Base-by-base conservation (phyloP, 345 rosid genomes). In the Nasturtium officinale region DNA sequence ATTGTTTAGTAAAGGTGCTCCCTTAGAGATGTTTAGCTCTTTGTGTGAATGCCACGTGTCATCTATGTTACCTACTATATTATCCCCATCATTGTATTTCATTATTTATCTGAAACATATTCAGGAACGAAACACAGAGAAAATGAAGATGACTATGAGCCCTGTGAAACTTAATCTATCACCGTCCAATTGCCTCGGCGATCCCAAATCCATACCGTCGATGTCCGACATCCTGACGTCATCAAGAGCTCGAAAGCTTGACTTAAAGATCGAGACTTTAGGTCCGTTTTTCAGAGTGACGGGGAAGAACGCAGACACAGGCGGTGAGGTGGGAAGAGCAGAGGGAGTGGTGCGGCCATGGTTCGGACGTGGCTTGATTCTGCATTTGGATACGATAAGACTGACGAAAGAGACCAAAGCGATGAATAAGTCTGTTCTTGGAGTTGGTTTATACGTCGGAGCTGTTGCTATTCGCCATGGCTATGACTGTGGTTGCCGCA, bases 201-300 rank as follows among this genome's bases (percentile, higher is more conserved):
- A 59, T 40, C 38, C 56, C 53, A 13, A 23, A 42, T 57, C 75
- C 11, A 0, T 73, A n/a, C 98, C 96, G n/a, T 83, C 91, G 69
- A 88, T 89, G 93, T 67, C 82, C 0, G 97, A 91, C 51, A 84
- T 91, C 43, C 11, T 88, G 68, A 83, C 85, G 48, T 75, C 92
- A 54, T 85, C 97, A 3, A 91, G 72, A 60, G 81, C 86, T 23
- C 97, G 89, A 72, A 87, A 94, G 30, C 86, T 94, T 4, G 89
- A 89, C 71, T 80, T 94, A 46, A 84, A 72, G 81, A 92, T 91
- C 32, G 83, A 83, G 42, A 85, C 82, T 26, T 74, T 86, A 20
- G 97, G 97, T 65, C 96, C 97, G 80, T 87, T 89, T 43, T 94
- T 89, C 74, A 85, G 90, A 72, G 83, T 89, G 79, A 87, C 95